Base-by-base conservation (phyloP, 306 rosid species). In the Lathyrus aphaca region DNA sequence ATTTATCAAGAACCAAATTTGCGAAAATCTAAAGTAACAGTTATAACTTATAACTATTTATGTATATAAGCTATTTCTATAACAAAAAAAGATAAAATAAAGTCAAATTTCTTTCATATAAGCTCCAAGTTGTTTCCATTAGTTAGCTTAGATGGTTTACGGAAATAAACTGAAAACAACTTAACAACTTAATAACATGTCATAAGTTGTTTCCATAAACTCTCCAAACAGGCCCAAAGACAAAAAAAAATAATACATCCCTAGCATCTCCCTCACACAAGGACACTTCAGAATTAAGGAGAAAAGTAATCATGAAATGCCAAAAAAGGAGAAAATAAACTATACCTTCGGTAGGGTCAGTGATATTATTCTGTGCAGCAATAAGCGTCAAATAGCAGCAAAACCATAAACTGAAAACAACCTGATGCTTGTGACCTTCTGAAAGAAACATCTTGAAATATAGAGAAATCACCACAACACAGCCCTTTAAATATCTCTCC, bases 341-440 rank as follows among this genome's bases (percentile, higher is more conserved):
- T 4, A 67, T 71, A 90, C 98, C 97, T 90, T 94, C 98, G 3
- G 10, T 55, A 5, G 84, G 82, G 16, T 73, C 1, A 6, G 91
- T 88, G 32, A 68, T 55, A 37, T n/a, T 3, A 4, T 35, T 10
- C 77, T 83, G 82, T 2, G 80, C 95, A 50, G 73, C 68, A 35
- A 45, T 83, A 27, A 68, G 70, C 14, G 59, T 77, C 19, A 81
- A 74, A 77, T 70, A 84, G 79, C 81, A 93, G 15, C 77, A 79
- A 72, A 86, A 84, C 79, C 79, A 83, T 68, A 82, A 15, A 48
- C 64, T 39, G 75, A 82, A 59, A 59, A 83, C n/a, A 54, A 69
- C 63, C 70, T 29, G 78, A 78, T 13, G 78, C 25, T 61, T 54
- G 82, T 83, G 77, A 56, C 77, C 75, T 76, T 65, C 82, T 66